phyloP scores from a whole-genome alignment of 169 alveolate species.

The Plasmodium gonderi region DNA sequence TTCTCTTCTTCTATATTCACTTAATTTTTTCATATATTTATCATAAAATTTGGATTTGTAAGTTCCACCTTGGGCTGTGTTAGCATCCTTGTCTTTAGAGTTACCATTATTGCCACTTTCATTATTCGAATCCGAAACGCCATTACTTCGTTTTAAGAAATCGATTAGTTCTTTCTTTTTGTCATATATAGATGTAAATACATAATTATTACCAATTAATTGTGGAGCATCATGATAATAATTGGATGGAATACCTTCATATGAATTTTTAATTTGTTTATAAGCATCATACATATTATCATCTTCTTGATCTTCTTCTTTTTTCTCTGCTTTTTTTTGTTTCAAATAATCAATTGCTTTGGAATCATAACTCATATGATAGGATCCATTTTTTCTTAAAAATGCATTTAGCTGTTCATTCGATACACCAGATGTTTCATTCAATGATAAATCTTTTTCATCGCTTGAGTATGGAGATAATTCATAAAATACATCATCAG shows the following conservation, averaged over 20 bases:
- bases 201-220: conserved; percentile 48
- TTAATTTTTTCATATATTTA: conserved; percentile 14
- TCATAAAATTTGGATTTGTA: conserved; percentile 10
- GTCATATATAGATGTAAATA: conserved; percentile 59
- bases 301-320: conserved; percentile 64
- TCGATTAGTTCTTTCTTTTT: conserved; percentile 43
- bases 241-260: conserved; percentile 52
- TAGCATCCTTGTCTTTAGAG: background rate
- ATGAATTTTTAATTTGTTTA: conserved; percentile 65
- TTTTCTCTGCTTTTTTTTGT: conserved; percentile 58
- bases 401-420: conserved; percentile 42
- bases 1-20: conserved; percentile 35
- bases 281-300: conserved; percentile 45
- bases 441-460: conserved; percentile 32
- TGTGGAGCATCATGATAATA: conserved; percentile 62
- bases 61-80: background rate
- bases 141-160: conserved; percentile 27
- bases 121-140: background rate
- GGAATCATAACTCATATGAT: conserved; percentile 72
- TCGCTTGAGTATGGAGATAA: conserved; percentile 63
- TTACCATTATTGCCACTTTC: background rate
- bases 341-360: conserved; percentile 43
- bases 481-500: conserved; percentile 45
- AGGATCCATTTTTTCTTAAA: conserved; percentile 24
- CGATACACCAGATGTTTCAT: conserved; percentile 39